A percentile compares a stretch with the other conserved stretches of the same genome.
Conservation (phyloP, 2,329 filamentous ascomycete species). For the Monosporascus sp. region DNA sequence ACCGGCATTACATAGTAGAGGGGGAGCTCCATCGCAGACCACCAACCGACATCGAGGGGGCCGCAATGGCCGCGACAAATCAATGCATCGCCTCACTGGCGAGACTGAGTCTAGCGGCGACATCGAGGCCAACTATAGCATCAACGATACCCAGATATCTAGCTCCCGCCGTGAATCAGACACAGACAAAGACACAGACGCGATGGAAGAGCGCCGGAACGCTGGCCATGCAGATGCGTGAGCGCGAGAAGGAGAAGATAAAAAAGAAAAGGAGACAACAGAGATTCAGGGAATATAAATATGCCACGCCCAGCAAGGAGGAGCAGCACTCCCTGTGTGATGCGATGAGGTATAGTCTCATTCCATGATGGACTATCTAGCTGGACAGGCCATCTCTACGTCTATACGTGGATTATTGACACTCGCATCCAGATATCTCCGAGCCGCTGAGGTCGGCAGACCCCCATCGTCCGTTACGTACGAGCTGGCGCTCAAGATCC, state of each 20-base stretch:
- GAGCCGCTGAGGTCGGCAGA: slow-evolving; percentile 84
- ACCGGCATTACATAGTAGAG: too few species aligned
- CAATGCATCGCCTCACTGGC: slow-evolving; percentile 51
- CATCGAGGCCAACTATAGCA: slow-evolving; percentile 35
- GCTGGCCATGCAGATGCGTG: slow-evolving; percentile 29
- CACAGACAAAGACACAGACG: slow-evolving; percentile 34
- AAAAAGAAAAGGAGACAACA: slow-evolving; percentile 60
- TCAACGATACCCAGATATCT: slow-evolving; percentile 43
- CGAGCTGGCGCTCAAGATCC: slow-evolving; percentile 78
- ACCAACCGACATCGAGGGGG: slow-evolving; percentile 5
- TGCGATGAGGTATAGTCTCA: slow-evolving; percentile 68
- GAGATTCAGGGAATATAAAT: slow-evolving; percentile 59
- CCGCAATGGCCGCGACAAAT: slow-evolving; percentile 45
- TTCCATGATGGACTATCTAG: slow-evolving; percentile 14
- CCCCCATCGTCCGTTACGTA: slow-evolving; percentile 74
- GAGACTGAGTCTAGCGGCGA: slow-evolving; percentile 39
- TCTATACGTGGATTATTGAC: slow-evolving; percentile 5
- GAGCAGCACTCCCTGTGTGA: slow-evolving; percentile 80
- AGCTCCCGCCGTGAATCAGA: slow-evolving; percentile 28
- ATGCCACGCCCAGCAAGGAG: slow-evolving; percentile 56
- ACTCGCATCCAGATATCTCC: slow-evolving; percentile 64
- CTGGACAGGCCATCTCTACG: slow-evolving; percentile 2
- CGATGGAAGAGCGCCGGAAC: slow-evolving; percentile 33
- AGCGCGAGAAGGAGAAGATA: slow-evolving; percentile 44
- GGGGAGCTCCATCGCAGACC: background rate